Conservation (phyloP, 2,329 filamentous ascomycete genomes). For the Albifimbria verrucaria region DNA sequence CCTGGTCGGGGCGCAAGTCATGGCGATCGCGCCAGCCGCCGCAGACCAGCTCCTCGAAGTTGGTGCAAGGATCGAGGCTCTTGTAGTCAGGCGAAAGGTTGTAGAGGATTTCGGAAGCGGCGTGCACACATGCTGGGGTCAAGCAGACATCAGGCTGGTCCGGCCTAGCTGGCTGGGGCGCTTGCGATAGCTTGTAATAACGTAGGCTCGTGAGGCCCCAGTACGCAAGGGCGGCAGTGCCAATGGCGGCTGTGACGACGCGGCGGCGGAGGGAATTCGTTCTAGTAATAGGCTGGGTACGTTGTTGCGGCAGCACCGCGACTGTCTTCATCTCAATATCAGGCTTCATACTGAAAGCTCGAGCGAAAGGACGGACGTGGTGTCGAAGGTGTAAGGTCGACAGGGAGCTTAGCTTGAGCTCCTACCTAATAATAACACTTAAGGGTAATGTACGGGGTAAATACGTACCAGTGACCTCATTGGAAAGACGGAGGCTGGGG, state of each 20-base stretch:
- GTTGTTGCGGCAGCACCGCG: background rate
- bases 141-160: background rate
- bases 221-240: background rate
- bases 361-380: background rate
- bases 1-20: conserved; percentile 63
- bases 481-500: background rate
- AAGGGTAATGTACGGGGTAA: background rate
- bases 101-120: conserved; percentile 25
- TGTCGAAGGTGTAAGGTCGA: background rate
- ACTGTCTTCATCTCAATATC: background rate
- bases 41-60: conserved; percentile 67
- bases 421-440: background rate
- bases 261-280: background rate
- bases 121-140: conserved; percentile 25
- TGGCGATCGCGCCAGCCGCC: conserved; percentile 63
- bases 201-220: background rate
- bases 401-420: background rate
- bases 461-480: background rate
- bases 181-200: background rate
- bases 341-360: background rate
- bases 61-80: conserved; percentile 62
- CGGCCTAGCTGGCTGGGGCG: background rate
- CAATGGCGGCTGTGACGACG: background rate
- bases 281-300: background rate
- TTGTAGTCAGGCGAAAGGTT: conserved; percentile 44